phyloP scores from a whole-genome alignment of 176 grass and related monocot species.

The Hordeum marinum region DNA sequence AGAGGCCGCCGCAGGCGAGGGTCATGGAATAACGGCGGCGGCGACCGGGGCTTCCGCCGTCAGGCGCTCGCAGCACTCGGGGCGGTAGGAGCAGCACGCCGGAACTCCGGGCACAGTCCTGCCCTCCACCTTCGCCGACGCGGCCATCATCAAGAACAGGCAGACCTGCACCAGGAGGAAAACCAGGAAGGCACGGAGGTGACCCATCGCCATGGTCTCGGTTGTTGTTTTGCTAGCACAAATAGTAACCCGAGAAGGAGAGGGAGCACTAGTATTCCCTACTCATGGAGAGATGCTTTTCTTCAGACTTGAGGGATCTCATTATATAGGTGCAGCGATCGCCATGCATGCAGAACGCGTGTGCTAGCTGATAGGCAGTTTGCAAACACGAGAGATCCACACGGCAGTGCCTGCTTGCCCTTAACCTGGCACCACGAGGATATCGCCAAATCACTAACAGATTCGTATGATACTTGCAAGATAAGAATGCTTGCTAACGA shows the following conservation, averaged over 20 bases:
- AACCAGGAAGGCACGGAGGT: neutral
- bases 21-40: neutral
- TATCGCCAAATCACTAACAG: no score
- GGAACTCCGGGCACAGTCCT: neutral
- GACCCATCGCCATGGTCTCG: neutral
- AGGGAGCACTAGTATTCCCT: neutral
- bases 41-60: neutral
- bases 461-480: neutral
- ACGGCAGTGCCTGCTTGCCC: no score
- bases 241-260: neutral
- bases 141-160: constrained; percentile 21
- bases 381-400: no score
- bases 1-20: neutral
- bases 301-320: no score
- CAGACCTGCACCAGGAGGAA: constrained; percentile 14
- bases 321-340: neutral
- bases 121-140: constrained; percentile 11
- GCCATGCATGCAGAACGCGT: neutral
- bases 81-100: neutral
- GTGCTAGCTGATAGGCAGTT: neutral
- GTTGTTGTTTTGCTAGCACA: neutral
- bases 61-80: constrained; percentile 6
- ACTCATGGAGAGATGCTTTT: neutral
- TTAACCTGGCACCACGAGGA: no score
- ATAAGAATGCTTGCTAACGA: neutral